These are phyloP conservation scores for Pythium sp. DNA, from an alignment of 352 stramenopile genomes.

Conservation along the genomic window DNA sequence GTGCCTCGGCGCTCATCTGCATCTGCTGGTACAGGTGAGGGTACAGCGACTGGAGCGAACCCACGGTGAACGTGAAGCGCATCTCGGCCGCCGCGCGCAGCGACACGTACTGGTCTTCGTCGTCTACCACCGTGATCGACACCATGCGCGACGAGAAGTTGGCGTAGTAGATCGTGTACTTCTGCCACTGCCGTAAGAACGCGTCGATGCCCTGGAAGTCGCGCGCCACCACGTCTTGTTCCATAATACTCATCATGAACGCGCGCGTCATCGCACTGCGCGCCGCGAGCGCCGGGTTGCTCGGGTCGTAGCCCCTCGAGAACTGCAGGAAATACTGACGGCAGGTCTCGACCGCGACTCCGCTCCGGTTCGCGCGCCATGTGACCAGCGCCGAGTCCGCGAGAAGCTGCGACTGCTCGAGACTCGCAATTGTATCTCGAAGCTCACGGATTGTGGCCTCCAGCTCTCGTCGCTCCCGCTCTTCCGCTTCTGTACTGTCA, in stretches of 20 bases:
- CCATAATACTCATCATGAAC: slow-evolving; percentile 38
- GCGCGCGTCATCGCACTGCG: slow-evolving; percentile 4
- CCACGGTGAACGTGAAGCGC: slow-evolving; percentile 33
- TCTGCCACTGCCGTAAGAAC: slow-evolving; percentile 54
- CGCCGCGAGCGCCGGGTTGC: slow-evolving; percentile 7
- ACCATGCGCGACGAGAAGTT: slow-evolving; percentile 27
- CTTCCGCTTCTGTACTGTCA: slow-evolving; percentile 4
- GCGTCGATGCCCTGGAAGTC: slow-evolving; percentile 44
- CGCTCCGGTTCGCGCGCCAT: slow-evolving; percentile 41
- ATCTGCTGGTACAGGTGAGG: slow-evolving; percentile 36
- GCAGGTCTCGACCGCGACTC: slow-evolving; percentile 35
- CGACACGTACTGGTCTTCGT: slow-evolving; percentile 34
- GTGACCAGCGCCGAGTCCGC: slow-evolving; percentile 33
- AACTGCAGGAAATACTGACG: slow-evolving; percentile 52
- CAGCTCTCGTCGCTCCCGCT: slow-evolving; percentile 15
- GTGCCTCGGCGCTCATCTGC: slow-evolving; percentile 17
- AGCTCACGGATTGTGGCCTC: slow-evolving; percentile 25
- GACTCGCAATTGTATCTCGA: slow-evolving; percentile 30
- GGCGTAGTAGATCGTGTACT: slow-evolving; percentile 54
- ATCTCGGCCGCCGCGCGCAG: slow-evolving; percentile 36
- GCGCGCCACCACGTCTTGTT: slow-evolving; percentile 36
- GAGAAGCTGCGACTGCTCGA: slow-evolving; percentile 38
- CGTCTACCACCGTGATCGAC: slow-evolving; percentile 29
- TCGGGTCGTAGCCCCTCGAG: slow-evolving; percentile 34
- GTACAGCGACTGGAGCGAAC: slow-evolving; percentile 49